These are phyloP conservation scores for Alternaria metachromatica DNA, from an alignment of 2,329 filamentous ascomycete genomes.

Conservation along the genomic window DNA sequence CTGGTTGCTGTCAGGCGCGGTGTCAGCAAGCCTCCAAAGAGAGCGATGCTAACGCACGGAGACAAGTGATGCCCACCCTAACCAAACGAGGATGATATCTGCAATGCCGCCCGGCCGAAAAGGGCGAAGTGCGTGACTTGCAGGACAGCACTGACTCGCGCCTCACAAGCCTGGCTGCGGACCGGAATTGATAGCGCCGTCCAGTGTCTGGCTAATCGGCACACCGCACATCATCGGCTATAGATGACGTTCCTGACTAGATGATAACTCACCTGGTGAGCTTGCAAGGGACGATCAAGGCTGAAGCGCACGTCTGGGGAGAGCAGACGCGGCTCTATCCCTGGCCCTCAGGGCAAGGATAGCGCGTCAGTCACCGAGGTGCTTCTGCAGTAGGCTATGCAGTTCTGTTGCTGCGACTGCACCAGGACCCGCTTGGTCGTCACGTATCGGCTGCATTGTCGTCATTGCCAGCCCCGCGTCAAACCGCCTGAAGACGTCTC, in stretches of 20 bases:
- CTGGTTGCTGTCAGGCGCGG: slow-evolving; percentile 12
- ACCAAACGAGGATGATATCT: background rate
- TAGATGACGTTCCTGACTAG: slow-evolving; percentile 21
- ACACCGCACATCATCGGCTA: slow-evolving; percentile 8
- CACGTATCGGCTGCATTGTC: slow-evolving; percentile 18
- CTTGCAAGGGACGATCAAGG: slow-evolving; percentile 6
- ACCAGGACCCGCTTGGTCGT: slow-evolving; percentile 18
- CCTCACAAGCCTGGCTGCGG: slow-evolving; percentile 12
- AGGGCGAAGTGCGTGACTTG: slow-evolving; percentile 1
- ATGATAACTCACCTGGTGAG: slow-evolving; percentile 4
- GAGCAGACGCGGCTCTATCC: slow-evolving; percentile 6
- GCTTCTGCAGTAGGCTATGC: slow-evolving; percentile 18
- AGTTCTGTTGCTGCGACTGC: slow-evolving; percentile 27
- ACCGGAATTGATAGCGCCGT: slow-evolving; percentile 11
- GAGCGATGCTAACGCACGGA: slow-evolving; percentile 2
- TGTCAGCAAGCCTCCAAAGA: background rate
- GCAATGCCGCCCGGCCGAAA: slow-evolving; percentile 2
- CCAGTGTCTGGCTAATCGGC: slow-evolving; percentile 2
- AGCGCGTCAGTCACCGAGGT: slow-evolving; percentile 16
- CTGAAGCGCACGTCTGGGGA: slow-evolving; percentile 16
- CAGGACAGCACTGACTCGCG: slow-evolving; percentile 9
- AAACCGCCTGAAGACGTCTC: background rate
- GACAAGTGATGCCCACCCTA: slow-evolving; percentile 1
- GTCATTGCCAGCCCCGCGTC: slow-evolving; percentile 18
- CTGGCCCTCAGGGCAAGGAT: slow-evolving; percentile 19